phyloP scores from a whole-genome alignment of 768 basidiomycete species.

The Suillus subaureus region DNA sequence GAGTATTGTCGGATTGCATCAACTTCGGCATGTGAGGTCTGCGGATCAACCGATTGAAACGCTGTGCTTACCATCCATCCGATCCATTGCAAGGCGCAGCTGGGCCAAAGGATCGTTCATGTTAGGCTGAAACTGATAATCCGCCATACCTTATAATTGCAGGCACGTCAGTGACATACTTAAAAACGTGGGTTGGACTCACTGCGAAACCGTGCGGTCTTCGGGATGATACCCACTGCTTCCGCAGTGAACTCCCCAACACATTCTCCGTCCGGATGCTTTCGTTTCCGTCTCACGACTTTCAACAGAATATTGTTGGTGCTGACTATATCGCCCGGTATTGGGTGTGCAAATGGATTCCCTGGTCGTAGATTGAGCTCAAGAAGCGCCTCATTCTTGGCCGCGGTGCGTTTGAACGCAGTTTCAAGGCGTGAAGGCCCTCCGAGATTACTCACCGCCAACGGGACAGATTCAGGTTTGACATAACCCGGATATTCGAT shows the following conservation, averaged over 20 bases:
- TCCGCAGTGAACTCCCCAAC: constrained; percentile 76
- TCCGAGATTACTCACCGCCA: constrained; percentile 67
- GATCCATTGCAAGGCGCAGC: constrained; percentile 72
- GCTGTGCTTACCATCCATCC: constrained; percentile 73
- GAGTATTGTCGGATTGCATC: constrained; percentile 70
- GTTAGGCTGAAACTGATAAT: constrained; percentile 87
- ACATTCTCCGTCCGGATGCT: constrained; percentile 29
- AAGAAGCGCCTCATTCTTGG: constrained; percentile 64
- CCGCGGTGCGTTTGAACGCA: constrained; percentile 71
- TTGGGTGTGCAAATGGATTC: constrained; percentile 81
- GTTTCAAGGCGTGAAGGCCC: constrained; percentile 70
- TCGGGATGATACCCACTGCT: constrained; percentile 73
- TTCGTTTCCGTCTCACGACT: constrained; percentile 73
- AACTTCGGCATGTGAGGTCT: constrained; percentile 45
- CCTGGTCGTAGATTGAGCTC: constrained; percentile 77
- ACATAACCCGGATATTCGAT: constrained; percentile 94
- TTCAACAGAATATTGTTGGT: constrained; percentile 86
- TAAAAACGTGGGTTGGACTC: constrained; percentile 31
- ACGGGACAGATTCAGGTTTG: constrained; percentile 54
- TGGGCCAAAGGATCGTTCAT: constrained; percentile 67
- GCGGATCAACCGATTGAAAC: constrained; percentile 1
- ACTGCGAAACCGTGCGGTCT: constrained; percentile 92
- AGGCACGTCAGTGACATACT: background rate
- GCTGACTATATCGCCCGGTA: constrained; percentile 76
- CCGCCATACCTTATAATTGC: constrained; percentile 75